Evolutionary conservation across 257 asterid species (phyloP).

Genomic region (Linderniella brevidens): DNA sequence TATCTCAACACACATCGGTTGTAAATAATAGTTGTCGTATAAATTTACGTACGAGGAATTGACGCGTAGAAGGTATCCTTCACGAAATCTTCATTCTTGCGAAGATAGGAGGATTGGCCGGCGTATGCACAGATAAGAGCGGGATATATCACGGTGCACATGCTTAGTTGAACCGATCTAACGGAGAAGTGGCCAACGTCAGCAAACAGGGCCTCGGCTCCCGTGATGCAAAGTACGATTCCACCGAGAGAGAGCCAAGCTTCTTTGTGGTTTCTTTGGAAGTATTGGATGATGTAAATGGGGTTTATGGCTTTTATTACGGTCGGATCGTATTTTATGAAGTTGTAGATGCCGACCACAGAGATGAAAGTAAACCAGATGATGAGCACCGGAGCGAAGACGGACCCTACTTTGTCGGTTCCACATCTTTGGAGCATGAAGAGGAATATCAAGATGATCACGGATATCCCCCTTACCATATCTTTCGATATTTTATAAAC

Average conservation of each 20-base stretch:
- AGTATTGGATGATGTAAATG: conserved; percentile 23
- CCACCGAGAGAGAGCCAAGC: conserved; percentile 66
- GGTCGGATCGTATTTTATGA: conserved; percentile 27
- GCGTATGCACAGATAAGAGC: conserved; percentile 29
- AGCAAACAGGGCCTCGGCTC: conserved; percentile 58
- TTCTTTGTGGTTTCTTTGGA: conserved; percentile 22
- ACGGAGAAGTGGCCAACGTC: conserved; percentile 59
- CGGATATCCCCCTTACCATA: conserved; percentile 24
- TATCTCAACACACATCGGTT: no score
- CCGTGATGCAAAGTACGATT: conserved; percentile 35
- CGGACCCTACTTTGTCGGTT: conserved; percentile 50
- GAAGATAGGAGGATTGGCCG: conserved; percentile 45
- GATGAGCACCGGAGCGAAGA: conserved; percentile 39
- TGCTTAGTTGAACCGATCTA: conserved; percentile 35
- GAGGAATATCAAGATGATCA: conserved; percentile 24
- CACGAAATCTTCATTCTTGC: conserved; percentile 16
- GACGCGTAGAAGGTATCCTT: conserved; percentile 26
- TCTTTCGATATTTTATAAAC: conserved; percentile 16
- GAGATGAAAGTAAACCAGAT: conserved; percentile 35
- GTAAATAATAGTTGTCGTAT: no score
- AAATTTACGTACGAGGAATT: conserved; percentile 22
- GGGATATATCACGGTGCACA: conserved; percentile 31
- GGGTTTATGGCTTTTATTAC: conserved; percentile 42
- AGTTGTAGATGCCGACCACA: conserved; percentile 35
- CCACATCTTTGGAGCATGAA: conserved; percentile 42